These are phyloP conservation scores for Pythium brachiatum DNA, from an alignment of 352 stramenopile genomes.

Conservation along the genomic window DNA sequence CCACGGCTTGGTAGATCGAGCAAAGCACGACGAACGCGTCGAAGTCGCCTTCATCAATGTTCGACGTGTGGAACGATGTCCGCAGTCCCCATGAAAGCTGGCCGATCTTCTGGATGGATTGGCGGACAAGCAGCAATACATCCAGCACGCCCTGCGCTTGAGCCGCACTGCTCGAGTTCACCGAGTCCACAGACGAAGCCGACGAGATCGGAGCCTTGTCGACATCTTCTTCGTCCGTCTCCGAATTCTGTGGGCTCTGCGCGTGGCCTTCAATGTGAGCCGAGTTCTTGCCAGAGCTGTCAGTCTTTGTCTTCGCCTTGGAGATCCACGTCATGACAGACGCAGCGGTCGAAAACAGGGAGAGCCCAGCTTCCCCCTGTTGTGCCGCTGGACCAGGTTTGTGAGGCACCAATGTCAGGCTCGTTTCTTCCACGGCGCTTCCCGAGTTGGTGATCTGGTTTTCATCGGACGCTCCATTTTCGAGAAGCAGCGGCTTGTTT, in stretches of 20 bases:
- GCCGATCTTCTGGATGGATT: slow-evolving; percentile 83
- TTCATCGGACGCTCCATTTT: slow-evolving; percentile 12
- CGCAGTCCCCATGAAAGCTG: slow-evolving; percentile 80
- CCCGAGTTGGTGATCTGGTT: neutral
- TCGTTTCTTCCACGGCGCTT: slow-evolving; percentile 4
- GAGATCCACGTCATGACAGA: slow-evolving; percentile 68
- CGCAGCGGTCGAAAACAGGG: slow-evolving; percentile 40
- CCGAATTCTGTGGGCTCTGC: slow-evolving; percentile 63
- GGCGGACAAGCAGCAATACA: slow-evolving; percentile 72
- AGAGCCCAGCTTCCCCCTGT: slow-evolving; percentile 28
- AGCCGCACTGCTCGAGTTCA: slow-evolving; percentile 48
- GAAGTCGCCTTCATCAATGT: slow-evolving; percentile 80
- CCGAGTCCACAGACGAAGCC: slow-evolving; percentile 50
- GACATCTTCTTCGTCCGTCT: slow-evolving; percentile 72
- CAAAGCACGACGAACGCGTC: slow-evolving; percentile 84
- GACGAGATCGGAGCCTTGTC: slow-evolving; percentile 60
- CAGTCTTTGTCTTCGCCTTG: slow-evolving; percentile 40
- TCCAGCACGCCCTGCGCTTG: slow-evolving; percentile 65
- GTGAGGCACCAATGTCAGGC: slow-evolving; percentile 18
- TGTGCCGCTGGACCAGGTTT: slow-evolving; percentile 8
- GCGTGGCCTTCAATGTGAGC: slow-evolving; percentile 7
- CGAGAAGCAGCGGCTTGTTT: slow-evolving; percentile 23
- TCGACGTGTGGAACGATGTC: slow-evolving; percentile 81
- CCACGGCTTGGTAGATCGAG: slow-evolving; percentile 75
- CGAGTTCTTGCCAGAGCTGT: slow-evolving; percentile 14